Conservation (phyloP, 305 asterid genomes). For the Caryopteris hybrid region DNA sequence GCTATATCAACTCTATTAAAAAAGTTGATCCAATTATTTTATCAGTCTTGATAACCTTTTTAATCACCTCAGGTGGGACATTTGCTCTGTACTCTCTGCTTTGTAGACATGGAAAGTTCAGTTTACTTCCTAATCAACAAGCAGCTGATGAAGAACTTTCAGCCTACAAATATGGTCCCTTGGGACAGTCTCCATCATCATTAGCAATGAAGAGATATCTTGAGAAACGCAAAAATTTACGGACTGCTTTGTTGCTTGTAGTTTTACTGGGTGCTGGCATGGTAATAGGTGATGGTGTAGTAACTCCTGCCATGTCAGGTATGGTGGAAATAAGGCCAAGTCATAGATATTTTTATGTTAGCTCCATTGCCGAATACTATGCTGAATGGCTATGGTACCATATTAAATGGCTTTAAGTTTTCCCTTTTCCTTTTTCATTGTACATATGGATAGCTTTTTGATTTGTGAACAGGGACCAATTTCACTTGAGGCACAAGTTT, state of each 20-base stretch:
- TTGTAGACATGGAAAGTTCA: conserved; percentile 89
- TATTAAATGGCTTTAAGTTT: neutral
- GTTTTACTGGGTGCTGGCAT: conserved; percentile 94
- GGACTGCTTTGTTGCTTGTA: conserved; percentile 75
- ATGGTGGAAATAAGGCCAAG: conserved; percentile 5
- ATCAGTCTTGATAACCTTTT: conserved; percentile 26
- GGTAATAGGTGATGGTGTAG: conserved; percentile 94
- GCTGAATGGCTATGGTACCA: neutral
- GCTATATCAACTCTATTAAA: neutral
- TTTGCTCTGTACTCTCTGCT: conserved; percentile 95
- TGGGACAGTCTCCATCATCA: conserved; percentile 55
- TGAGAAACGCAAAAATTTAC: conserved; percentile 72
- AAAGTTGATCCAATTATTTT: neutral
- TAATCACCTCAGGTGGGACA: conserved; percentile 72
- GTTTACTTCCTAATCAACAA: conserved; percentile 98
- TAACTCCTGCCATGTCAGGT: conserved; percentile 99
- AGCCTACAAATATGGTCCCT: conserved; percentile 73
- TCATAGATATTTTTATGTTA: conserved; percentile 11
- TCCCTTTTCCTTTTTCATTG: neutral
- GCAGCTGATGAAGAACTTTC: conserved; percentile 97
- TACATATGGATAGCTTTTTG: neutral
- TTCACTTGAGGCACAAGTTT: neutral
- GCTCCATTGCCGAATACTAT: neutral
- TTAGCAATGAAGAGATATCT: conserved; percentile 66
- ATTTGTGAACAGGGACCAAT: neutral